These are phyloP conservation scores for Phytopythium cucurbitacearum DNA, from an alignment of 352 stramenopile genomes.

Conservation along the genomic window DNA sequence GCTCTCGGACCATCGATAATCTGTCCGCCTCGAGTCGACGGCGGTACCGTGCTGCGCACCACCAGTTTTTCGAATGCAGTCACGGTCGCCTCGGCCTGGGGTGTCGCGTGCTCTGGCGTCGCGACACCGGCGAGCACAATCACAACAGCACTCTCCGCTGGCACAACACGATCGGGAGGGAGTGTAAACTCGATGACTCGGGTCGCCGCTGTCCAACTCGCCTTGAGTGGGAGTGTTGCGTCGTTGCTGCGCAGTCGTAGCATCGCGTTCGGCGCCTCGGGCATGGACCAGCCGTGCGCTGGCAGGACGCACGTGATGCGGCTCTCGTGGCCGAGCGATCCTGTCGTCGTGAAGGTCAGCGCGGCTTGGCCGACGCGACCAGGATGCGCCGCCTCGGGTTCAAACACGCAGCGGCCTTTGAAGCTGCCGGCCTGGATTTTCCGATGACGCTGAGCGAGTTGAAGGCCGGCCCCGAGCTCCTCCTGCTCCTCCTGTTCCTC, in stretches of 20 bases:
- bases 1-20: constrained; percentile 48
- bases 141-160: constrained; percentile 25
- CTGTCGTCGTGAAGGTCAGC: constrained; percentile 44
- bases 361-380: constrained; percentile 45
- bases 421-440: constrained; percentile 54
- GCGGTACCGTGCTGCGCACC: constrained; percentile 37
- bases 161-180: constrained; percentile 32
- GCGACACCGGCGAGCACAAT: constrained; percentile 50
- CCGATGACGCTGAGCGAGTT: constrained; percentile 66
- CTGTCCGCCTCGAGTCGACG: constrained; percentile 56
- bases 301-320: constrained; percentile 49
- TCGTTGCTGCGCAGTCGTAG: constrained; percentile 23
- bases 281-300: constrained; percentile 51
- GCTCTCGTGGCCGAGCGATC: constrained; percentile 29
- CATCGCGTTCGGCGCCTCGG: constrained; percentile 22
- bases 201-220: constrained; percentile 22
- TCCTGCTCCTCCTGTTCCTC: constrained; percentile 29
- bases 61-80: constrained; percentile 66
- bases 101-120: constrained; percentile 50
- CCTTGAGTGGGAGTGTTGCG: constrained; percentile 22
- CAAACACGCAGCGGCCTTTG: constrained; percentile 27
- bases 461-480: constrained; percentile 50
- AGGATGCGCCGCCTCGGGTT: constrained; percentile 42
- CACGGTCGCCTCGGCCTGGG: constrained; percentile 37
- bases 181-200: constrained; percentile 53